phyloP scores from a whole-genome alignment of 768 basidiomycete genomes.

The Trametopsis cervina region DNA sequence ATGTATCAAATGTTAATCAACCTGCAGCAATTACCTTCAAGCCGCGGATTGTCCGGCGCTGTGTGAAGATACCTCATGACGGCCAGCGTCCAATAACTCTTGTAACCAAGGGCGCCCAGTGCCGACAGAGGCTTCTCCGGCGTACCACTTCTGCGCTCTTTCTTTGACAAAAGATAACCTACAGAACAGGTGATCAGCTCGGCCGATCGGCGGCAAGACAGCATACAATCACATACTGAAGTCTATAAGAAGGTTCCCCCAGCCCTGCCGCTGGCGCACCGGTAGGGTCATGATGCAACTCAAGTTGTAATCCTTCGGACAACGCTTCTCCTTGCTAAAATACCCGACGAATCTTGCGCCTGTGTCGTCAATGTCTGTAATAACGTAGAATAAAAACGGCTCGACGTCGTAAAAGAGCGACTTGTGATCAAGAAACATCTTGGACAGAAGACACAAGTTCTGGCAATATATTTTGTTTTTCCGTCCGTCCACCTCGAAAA shows the following conservation, averaged over 20 bases:
- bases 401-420: slow-evolving; percentile 99
- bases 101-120: slow-evolving; percentile 90
- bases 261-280: slow-evolving; percentile 88
- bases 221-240: slow-evolving; percentile 65
- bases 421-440: slow-evolving; percentile 99
- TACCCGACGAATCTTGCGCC: slow-evolving; percentile 97
- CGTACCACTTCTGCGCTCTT: slow-evolving; percentile 83
- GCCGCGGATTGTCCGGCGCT: slow-evolving; percentile 49
- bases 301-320: slow-evolving; percentile 93
- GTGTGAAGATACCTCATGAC: slow-evolving; percentile 72
- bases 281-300: slow-evolving; percentile 99
- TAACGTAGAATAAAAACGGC: slow-evolving; percentile 98
- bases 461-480: slow-evolving; percentile 99
- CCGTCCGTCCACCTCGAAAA: slow-evolving; percentile 97
- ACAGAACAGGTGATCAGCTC: slow-evolving; percentile 8
- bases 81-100: slow-evolving; percentile 88
- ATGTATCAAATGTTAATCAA: background rate
- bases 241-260: slow-evolving; percentile 96
- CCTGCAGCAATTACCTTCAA: slow-evolving; percentile 55
- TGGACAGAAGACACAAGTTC: slow-evolving; percentile 93
- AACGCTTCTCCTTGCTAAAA: slow-evolving; percentile 98
- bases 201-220: slow-evolving; percentile 1
- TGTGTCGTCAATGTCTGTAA: slow-evolving; percentile 83
- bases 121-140: slow-evolving; percentile 95
- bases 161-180: slow-evolving; percentile 97